Evolutionary conservation across 1,284 basidiomycete species (phyloP).

Genomic region (Takashimella tepidaria): DNA sequence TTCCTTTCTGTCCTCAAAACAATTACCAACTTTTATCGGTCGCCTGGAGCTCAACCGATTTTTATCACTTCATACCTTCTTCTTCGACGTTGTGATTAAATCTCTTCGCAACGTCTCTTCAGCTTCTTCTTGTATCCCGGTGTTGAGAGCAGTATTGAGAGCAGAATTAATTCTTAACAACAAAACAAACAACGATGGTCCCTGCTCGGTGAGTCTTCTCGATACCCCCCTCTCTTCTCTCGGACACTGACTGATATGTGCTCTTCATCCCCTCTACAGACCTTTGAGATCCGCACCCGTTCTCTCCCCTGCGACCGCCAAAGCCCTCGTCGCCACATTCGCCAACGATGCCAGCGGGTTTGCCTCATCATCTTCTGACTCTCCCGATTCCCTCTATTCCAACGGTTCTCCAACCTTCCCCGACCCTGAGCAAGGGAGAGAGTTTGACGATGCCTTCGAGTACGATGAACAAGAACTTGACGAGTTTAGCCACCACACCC

Average conservation of each 20-base stretch:
- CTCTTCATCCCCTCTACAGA: background rate
- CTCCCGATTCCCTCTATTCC: slow-evolving; percentile 34
- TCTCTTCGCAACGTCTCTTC: background rate
- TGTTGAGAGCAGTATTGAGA: too few relatives aligned
- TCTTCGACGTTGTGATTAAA: background rate
- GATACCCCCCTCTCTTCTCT: too few relatives aligned
- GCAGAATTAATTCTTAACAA: background rate
- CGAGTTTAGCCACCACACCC: background rate
- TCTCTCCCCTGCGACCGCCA: slow-evolving; percentile 10
- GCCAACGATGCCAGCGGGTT: slow-evolving; percentile 4
- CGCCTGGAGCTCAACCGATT: background rate
- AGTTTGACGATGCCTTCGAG: slow-evolving; percentile 21
- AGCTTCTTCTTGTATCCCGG: too few relatives aligned
- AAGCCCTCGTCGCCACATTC: slow-evolving; percentile 10
- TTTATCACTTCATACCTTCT: background rate
- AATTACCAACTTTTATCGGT: background rate
- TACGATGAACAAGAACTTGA: slow-evolving; percentile 8
- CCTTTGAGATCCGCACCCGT: slow-evolving; percentile 7
- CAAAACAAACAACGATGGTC: too few relatives aligned
- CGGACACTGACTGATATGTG: too few relatives aligned
- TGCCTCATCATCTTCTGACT: slow-evolving; percentile 21
- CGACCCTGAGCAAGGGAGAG: slow-evolving; percentile 10
- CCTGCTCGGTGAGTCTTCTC: background rate
- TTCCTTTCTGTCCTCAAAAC: too few relatives aligned
- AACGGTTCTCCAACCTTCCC: slow-evolving; percentile 22